Evolutionary conservation across 2,329 filamentous ascomycete genomes (phyloP).

Genomic region (Hymenoscyphus albidus): DNA sequence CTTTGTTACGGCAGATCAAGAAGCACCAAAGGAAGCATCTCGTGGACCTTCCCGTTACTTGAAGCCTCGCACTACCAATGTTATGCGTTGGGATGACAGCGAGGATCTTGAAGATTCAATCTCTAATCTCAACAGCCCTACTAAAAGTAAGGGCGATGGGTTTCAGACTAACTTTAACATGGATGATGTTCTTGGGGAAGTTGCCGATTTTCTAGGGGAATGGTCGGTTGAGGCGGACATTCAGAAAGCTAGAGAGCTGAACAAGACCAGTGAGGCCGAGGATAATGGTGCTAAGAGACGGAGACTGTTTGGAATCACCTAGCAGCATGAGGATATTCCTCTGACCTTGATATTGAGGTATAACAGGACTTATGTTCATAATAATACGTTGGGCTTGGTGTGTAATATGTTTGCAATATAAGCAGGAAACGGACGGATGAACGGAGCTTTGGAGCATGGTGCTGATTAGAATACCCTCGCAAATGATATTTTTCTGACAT

Average conservation of each 20-base stretch:
- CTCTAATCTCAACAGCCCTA: not conserved
- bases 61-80: conserved; percentile 38
- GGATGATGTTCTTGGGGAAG: conserved; percentile 30
- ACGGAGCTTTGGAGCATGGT: conserved; percentile 1
- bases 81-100: conserved; percentile 7
- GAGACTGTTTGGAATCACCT: conserved; percentile 24
- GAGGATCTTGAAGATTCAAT: not conserved
- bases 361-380: not conserved
- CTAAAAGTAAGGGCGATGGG: not conserved
- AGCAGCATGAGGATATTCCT: not conserved
- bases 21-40: conserved; percentile 10
- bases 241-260: conserved; percentile 30
- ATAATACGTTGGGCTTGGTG: not conserved
- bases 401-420: not conserved
- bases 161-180: conserved; percentile 21
- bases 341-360: not conserved
- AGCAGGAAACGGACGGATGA: not conserved
- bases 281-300: conserved; percentile 19
- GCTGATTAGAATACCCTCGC: conserved; percentile 7
- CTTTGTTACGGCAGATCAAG: conserved; percentile 44
- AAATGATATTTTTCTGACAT: conserved; percentile 5
- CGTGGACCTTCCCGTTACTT: conserved; percentile 40
- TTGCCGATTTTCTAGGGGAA: conserved; percentile 32
- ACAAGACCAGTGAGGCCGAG: conserved; percentile 8
- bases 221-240: conserved; percentile 40